These are phyloP conservation scores for Astrocystis sublimbata DNA, from an alignment of 495 filamentous ascomycete species.

Conservation along the genomic window DNA sequence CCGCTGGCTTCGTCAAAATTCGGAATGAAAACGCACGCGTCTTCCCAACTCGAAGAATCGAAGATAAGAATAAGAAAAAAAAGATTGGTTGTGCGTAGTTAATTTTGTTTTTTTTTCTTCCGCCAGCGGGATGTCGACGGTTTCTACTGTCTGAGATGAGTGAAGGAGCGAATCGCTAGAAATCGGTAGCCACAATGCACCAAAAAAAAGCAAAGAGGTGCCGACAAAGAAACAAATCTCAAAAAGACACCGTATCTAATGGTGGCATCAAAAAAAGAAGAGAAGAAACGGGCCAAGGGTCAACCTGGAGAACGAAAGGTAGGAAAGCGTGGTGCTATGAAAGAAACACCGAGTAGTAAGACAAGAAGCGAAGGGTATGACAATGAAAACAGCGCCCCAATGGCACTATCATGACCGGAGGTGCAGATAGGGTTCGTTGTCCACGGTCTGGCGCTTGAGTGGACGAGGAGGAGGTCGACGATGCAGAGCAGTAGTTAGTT, in stretches of 20 bases:
- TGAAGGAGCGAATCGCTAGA: neutral
- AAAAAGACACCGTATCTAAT: constrained; percentile 20
- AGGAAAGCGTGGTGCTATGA: constrained; percentile 20
- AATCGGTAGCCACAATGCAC: neutral
- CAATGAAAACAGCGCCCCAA: constrained; percentile 2
- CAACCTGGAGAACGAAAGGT: constrained; percentile 53
- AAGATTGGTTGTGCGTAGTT: neutral
- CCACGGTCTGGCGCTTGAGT: constrained; percentile 18
- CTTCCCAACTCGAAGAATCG: neutral
- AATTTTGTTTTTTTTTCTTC: neutral
- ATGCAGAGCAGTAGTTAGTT: constrained; percentile 24
- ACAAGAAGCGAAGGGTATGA: neutral
- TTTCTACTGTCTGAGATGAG: neutral
- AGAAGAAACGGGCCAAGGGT: constrained; percentile 47
- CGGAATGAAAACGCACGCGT: neutral
- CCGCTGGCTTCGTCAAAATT: neutral
- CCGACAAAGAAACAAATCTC: neutral
- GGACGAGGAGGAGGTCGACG: constrained; percentile 27
- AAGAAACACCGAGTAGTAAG: constrained; percentile 18
- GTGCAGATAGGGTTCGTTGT: constrained; percentile 13
- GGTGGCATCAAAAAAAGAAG: neutral
- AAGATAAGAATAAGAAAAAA: neutral
- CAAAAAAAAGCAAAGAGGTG: constrained; percentile 6
- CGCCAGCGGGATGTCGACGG: constrained; percentile 2
- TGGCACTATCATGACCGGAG: constrained; percentile 12